phyloP scores from a whole-genome alignment of 345 rosid species.

The Fremontodendron californicum region DNA sequence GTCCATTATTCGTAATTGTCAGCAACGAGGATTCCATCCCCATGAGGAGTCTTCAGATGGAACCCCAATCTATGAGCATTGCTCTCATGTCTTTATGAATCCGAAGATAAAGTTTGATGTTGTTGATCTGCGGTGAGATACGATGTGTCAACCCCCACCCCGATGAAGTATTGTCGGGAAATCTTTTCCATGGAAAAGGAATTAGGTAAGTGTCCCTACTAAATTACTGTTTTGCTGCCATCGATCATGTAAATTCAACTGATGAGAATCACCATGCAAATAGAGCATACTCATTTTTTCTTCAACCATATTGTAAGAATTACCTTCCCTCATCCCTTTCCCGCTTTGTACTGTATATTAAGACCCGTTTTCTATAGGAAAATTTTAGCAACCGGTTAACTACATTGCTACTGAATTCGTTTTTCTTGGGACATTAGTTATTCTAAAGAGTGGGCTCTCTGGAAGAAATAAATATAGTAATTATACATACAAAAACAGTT shows the following conservation, averaged over 20 bases:
- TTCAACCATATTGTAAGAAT: neutral
- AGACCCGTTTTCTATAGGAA: neutral
- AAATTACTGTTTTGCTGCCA: neutral
- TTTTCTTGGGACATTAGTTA: neutral
- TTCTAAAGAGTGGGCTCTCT: neutral
- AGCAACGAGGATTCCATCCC: constrained; percentile 96
- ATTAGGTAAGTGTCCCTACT: neutral
- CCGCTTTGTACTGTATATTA: neutral
- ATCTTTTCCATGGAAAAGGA: neutral
- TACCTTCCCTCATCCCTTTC: neutral
- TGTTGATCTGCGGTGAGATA: constrained; percentile 75
- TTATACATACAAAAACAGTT: too few relatives aligned
- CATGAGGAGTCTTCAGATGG: constrained; percentile 89
- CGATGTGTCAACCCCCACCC: neutral
- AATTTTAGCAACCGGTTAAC: neutral
- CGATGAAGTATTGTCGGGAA: neutral
- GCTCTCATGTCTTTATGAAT: constrained; percentile 90
- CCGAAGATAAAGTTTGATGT: constrained; percentile 59
- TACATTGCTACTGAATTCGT: neutral
- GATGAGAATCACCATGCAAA: neutral
- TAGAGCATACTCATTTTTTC: neutral
- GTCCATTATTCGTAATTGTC: constrained; percentile 80
- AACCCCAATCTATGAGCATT: constrained; percentile 80
- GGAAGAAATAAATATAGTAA: too few relatives aligned
- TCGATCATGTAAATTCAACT: constrained; percentile 10